These are phyloP conservation scores for Setaria viridis DNA, from an alignment of 202 grass and related monocot species.

Conservation along the genomic window DNA sequence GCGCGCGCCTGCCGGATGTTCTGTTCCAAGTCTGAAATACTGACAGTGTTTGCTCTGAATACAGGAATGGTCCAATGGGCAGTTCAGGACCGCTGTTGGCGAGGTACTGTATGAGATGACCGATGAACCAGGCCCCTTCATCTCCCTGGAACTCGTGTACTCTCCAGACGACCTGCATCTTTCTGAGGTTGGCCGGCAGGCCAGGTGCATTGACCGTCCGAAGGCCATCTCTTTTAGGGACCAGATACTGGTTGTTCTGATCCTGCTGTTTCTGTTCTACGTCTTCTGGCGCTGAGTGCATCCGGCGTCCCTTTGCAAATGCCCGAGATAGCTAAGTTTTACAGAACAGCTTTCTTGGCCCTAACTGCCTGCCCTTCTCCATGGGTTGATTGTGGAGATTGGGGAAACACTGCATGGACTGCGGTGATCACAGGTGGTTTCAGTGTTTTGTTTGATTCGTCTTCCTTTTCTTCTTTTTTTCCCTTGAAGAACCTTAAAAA, in stretches of 20 bases:
- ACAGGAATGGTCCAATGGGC: constrained; percentile 78
- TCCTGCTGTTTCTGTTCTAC: constrained; percentile 57
- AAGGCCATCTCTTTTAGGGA: constrained; percentile 64
- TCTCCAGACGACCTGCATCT: constrained; percentile 47
- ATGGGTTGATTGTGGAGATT: constrained; percentile 13
- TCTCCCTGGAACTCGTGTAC: constrained; percentile 82
- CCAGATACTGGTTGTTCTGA: constrained; percentile 63
- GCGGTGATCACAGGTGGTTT: constrained; percentile 13
- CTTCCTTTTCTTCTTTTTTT: no score
- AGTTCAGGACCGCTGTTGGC: constrained; percentile 70
- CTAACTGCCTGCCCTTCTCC: constrained; percentile 3
- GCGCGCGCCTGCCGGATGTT: neutral
- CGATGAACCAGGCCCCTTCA: constrained; percentile 57
- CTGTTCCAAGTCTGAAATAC: constrained; percentile 26
- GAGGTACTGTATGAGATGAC: constrained; percentile 71
- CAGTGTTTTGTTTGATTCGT: constrained; percentile 29
- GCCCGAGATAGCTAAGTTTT: constrained; percentile 44
- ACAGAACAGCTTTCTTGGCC: constrained; percentile 35
- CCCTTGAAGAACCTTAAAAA: no score
- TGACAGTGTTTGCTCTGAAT: constrained; percentile 50
- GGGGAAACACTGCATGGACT: constrained; percentile 31
- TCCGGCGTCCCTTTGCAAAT: neutral
- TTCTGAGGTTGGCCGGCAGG: constrained; percentile 39
- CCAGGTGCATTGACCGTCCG: constrained; percentile 39
- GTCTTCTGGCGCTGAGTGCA: constrained; percentile 47